Evolutionary conservation across 1,139 yeast genomes (phyloP), one percentile per base, ranked within the genome.

Genomic region (Yamadazyma jaroonii): DNA sequence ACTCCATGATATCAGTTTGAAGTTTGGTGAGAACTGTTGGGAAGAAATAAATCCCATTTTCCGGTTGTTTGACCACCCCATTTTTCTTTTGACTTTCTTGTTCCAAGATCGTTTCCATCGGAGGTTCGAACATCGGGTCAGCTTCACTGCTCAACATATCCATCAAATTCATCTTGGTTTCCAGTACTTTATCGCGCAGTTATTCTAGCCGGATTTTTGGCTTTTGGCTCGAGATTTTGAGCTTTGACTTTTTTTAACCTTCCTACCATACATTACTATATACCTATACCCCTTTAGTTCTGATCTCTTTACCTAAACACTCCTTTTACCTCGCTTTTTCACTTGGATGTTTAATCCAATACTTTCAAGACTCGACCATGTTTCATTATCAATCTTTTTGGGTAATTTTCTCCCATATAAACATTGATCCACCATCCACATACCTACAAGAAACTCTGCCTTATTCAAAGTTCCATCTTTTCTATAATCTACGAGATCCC

Each of bases 361-460:
- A 35, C 64, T 68, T 31, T 77, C 81, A 26, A 80, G 75, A 57
- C 87, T 81, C 29, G 72, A 72, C 92, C 92, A 84, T 1, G 84
- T 77, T 30, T 65, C 64, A 9, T 68, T 71, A 49, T 71, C 75
- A 3, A 84, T 75, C 25, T 62, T 63, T 46, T 77, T 74, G 0
- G 97, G 97, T 36, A 92, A 65, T 57, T 92, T 92, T 27, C 96
- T 71, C 0, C 97, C 97, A 55, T 90, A 92, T n/a, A 90, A 67
- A 53, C 96, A 86, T 58, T 90, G 97, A 59, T 90, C 97, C 1
- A 90, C 92, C 6, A 88, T 62, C 97, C 97, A 90, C 87, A 85
- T 88, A 0, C 96, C 98, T 10, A 89, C 94, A 29, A 90, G 64
- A 52, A 92, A 92, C 46, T 90, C 90, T 33, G 80, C 82, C 44